These are phyloP conservation scores for Nissolia schottii DNA, from an alignment of 306 rosid genomes.

Conservation along the genomic window DNA sequence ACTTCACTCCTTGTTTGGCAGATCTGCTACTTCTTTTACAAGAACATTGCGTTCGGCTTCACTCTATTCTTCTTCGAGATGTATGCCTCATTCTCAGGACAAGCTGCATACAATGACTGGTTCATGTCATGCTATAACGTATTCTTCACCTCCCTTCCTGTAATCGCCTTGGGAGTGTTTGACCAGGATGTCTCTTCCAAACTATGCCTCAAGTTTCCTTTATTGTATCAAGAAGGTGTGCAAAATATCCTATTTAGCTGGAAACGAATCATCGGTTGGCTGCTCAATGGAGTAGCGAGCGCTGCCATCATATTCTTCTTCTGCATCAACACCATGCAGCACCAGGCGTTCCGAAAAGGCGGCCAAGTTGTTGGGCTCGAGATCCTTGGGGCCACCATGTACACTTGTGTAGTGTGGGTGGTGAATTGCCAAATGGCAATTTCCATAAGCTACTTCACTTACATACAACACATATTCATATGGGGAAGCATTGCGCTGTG, in stretches of 20 bases:
- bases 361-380: conserved; percentile 69
- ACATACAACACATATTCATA: conserved; percentile 78
- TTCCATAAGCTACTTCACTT: conserved; percentile 80
- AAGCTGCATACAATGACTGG: conserved; percentile 88
- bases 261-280: conserved; percentile 73
- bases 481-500: conserved; percentile 84
- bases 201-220: conserved; percentile 84
- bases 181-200: conserved; percentile 88
- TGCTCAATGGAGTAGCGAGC: conserved; percentile 54
- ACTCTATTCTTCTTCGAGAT: conserved; percentile 77
- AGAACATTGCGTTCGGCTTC: conserved; percentile 86
- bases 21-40: conserved; percentile 98
- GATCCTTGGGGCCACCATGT: conserved; percentile 74
- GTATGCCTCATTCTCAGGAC: conserved; percentile 87
- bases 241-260: conserved; percentile 89
- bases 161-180: conserved; percentile 89
- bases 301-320: conserved; percentile 73
- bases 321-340: conserved; percentile 53
- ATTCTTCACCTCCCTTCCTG: conserved; percentile 98
- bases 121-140: conserved; percentile 77
- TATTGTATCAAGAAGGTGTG: conserved; percentile 91
- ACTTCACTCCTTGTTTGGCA: conserved; percentile 35
- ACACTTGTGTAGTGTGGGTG: conserved; percentile 87
- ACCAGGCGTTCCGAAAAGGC: conserved; percentile 77
- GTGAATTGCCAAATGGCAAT: conserved; percentile 97